Percentiles rank a stretch among this genome's conserved stretches.
Conservation (phyloP, 192 early-diverging fungal genomes). For the Funneliformis geosporum region DNA sequence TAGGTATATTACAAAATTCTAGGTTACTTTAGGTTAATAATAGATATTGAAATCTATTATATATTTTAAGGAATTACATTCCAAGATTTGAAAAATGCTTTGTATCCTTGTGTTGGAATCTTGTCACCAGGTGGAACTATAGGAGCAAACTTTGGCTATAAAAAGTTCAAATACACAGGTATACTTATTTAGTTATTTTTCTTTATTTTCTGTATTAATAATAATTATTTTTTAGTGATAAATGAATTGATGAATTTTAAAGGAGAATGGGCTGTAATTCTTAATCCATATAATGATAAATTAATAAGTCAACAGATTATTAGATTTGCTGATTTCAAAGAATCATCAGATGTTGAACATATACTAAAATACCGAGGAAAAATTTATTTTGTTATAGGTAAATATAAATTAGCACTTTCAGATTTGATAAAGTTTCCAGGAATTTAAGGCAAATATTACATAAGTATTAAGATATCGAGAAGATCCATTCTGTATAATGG, state of each 20-base stretch:
- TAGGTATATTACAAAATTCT: slow-evolving; percentile 44
- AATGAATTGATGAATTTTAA: not conserved
- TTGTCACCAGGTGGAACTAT: slow-evolving; percentile 71
- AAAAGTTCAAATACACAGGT: slow-evolving; percentile 64
- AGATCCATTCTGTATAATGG: not conserved
- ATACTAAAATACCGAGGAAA: not conserved
- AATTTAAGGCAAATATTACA: not conserved
- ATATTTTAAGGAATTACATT: slow-evolving; percentile 37
- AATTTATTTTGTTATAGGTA: not conserved
- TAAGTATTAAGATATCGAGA: not conserved
- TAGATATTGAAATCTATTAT: not conserved
- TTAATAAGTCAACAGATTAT: not conserved
- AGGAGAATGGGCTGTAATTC: not conserved
- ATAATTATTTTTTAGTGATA: not conserved
- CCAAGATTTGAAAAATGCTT: slow-evolving; percentile 43
- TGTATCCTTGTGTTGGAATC: slow-evolving; percentile 76
- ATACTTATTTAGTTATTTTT: not conserved
- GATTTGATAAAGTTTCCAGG: not conserved
- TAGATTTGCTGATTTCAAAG: no score
- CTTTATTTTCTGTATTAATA: not conserved
- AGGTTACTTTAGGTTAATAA: no score
- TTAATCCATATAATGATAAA: not conserved
- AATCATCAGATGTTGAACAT: not conserved
- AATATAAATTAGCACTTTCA: not conserved
- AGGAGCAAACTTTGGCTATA: slow-evolving; percentile 78